Percentiles rank a stretch among this genome's conserved stretches.
These are phyloP conservation scores for Exophiala sp. DNA, from an alignment of 2,329 filamentous ascomycete genomes.

Conservation along the genomic window DNA sequence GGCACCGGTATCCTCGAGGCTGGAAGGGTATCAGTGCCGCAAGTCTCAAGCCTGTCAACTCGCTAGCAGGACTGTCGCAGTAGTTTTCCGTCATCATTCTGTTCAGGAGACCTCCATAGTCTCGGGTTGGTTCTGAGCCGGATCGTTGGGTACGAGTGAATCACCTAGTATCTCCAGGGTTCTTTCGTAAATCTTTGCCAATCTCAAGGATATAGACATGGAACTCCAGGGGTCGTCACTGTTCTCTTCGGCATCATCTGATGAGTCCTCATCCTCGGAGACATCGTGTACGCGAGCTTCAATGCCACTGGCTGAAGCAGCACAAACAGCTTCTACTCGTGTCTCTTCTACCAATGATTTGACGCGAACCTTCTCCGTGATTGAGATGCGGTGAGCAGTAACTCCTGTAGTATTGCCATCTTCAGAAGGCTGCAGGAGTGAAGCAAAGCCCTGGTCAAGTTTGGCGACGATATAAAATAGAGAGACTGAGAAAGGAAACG, in stretches of 20 bases:
- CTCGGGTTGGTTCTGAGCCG: constrained; percentile 2
- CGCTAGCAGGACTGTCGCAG: not conserved
- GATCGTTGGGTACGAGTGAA: constrained; percentile 5
- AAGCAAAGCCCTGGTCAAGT: constrained; percentile 76
- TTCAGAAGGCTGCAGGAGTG: constrained; percentile 51
- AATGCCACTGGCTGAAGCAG: constrained; percentile 18
- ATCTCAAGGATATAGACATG: constrained; percentile 16
- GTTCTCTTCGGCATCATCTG: constrained; percentile 5
- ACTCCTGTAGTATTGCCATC: constrained; percentile 60
- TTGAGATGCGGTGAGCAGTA: constrained; percentile 53
- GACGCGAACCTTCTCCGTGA: constrained; percentile 83
- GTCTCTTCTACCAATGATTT: constrained; percentile 30
- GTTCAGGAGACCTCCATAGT: constrained; percentile 4
- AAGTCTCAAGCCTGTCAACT: too few relatives aligned
- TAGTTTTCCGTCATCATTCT: not conserved
- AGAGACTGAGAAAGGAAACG: constrained; percentile 63
- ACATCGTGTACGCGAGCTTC: constrained; percentile 12
- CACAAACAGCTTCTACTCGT: constrained; percentile 23
- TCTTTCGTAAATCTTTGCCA: constrained; percentile 25
- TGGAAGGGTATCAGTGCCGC: too few relatives aligned
- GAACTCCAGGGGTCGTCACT: constrained; percentile 5
- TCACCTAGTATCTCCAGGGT: constrained; percentile 29
- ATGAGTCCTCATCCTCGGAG: constrained; percentile 15
- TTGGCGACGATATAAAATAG: constrained; percentile 69
- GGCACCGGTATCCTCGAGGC: not conserved